Percentiles rank a stretch among this genome's conserved stretches.
phyloP scores from a whole-genome alignment of 495 filamentous ascomycete species.

The Neurospora terricola region DNA sequence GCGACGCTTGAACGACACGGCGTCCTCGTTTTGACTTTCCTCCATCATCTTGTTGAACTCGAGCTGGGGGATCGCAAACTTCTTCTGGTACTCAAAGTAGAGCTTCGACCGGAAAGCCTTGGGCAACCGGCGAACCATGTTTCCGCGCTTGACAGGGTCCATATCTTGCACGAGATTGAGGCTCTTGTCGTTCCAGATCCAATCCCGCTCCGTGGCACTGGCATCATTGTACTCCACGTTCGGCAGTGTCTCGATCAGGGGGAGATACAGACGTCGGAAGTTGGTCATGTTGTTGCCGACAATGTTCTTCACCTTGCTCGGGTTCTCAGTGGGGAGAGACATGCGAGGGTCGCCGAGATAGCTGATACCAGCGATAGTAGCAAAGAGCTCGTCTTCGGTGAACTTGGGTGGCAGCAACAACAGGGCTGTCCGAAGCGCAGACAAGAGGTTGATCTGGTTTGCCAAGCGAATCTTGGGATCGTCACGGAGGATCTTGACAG shows the following conservation, averaged over 20 bases:
- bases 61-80: conserved; percentile 69
- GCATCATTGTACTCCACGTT: conserved; percentile 75
- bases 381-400: conserved; percentile 80
- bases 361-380: conserved; percentile 79
- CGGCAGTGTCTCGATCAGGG: conserved; percentile 78
- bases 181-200: conserved; percentile 50
- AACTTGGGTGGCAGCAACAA: conserved; percentile 75
- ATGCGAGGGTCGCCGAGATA: conserved; percentile 94
- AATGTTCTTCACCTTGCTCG: conserved; percentile 88
- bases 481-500: conserved; percentile 93
- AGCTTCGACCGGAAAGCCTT: conserved; percentile 78
- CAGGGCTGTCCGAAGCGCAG: conserved; percentile 80
- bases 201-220: conserved; percentile 48
- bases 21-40: conserved; percentile 57
- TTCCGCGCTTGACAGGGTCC: conserved; percentile 78
- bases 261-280: conserved; percentile 82
- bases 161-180: conserved; percentile 70
- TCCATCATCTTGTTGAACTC: conserved; percentile 86
- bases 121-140: conserved; percentile 91
- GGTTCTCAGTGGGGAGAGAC: conserved; percentile 77
- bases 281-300: conserved; percentile 82
- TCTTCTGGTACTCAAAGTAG: conserved; percentile 88
- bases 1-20: conserved; percentile 54
- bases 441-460: conserved; percentile 90
- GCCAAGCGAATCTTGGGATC: conserved; percentile 83